A percentile compares a stretch with the other conserved stretches of the same genome.
Conservation (phyloP, 306 rosid species). For the Hippophae gyantsensis region DNA sequence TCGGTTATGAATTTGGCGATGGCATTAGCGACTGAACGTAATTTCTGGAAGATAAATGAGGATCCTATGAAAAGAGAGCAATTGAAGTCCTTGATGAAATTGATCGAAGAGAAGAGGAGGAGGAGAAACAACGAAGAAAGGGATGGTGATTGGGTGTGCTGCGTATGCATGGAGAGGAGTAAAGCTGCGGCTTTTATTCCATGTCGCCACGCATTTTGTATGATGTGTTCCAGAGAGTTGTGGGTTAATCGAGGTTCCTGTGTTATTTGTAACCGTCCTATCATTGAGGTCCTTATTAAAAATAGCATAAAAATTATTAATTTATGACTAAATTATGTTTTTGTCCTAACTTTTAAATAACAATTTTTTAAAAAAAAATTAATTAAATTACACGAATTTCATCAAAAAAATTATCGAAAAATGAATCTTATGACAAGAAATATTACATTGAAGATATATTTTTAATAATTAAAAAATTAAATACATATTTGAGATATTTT, state of each 20-base stretch:
- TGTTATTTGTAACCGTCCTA: slow-evolving; percentile 26
- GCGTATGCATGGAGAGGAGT: slow-evolving; percentile 30
- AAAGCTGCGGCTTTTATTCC: slow-evolving; percentile 31
- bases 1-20: slow-evolving; percentile 23
- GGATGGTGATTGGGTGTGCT: slow-evolving; percentile 22
- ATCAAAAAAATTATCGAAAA: too few species aligned
- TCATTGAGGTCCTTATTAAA: slow-evolving; percentile 22
- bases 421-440: too few species aligned
- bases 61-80: slow-evolving; percentile 11
- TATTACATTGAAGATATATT: too few species aligned
- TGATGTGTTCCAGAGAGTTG: slow-evolving; percentile 26
- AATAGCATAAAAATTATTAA: too few species aligned
- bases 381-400: too few species aligned
- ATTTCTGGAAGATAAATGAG: slow-evolving; percentile 4
- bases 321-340: too few species aligned
- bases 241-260: slow-evolving; percentile 21
- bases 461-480: too few species aligned
- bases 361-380: too few species aligned
- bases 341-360: too few species aligned
- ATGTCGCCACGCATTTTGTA: slow-evolving; percentile 27
- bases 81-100: slow-evolving; percentile 23
- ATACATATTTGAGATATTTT: too few species aligned
- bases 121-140: slow-evolving; percentile 1
- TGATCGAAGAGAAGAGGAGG: slow-evolving; percentile 22
- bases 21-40: slow-evolving; percentile 31